phyloP scores from a whole-genome alignment of 2,329 filamentous ascomycete genomes.

The Podosphaera aphanis region DNA sequence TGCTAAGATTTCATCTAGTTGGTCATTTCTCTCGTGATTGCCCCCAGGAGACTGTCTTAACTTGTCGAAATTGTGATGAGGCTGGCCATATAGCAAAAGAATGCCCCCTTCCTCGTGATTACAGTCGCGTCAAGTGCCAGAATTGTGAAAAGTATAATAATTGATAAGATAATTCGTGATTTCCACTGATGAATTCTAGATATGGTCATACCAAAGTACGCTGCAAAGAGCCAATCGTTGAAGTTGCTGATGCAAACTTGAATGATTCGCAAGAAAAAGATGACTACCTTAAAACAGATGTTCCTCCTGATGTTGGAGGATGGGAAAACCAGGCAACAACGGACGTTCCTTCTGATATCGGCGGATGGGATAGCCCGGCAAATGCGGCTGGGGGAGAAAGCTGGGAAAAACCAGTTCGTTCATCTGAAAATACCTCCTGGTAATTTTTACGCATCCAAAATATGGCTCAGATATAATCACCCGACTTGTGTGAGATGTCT shows the following conservation, averaged over 20 bases:
- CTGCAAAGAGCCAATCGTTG: slow-evolving; percentile 17
- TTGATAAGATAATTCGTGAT: slow-evolving; percentile 1
- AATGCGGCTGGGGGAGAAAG: neutral
- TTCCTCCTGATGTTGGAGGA: neutral
- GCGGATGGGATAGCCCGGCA: neutral
- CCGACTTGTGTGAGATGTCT: no score
- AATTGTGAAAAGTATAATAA: slow-evolving; percentile 24
- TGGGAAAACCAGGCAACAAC: neutral
- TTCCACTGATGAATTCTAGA: neutral
- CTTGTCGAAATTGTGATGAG: slow-evolving; percentile 39
- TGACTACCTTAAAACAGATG: neutral
- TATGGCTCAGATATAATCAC: no score
- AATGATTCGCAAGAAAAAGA: neutral
- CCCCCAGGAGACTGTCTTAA: slow-evolving; percentile 10
- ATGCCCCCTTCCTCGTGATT: slow-evolving; percentile 22
- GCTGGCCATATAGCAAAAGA: slow-evolving; percentile 34
- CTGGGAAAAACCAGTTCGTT: neutral
- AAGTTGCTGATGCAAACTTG: neutral
- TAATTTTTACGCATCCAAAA: no score
- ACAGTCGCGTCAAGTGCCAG: slow-evolving; percentile 30
- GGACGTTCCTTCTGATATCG: no score
- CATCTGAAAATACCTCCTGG: no score
- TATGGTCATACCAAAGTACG: slow-evolving; percentile 19
- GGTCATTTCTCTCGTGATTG: slow-evolving; percentile 43
- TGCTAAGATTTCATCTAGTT: slow-evolving; percentile 19